Conservation (phyloP, 305 asterid species). For the Withania somnifera region DNA sequence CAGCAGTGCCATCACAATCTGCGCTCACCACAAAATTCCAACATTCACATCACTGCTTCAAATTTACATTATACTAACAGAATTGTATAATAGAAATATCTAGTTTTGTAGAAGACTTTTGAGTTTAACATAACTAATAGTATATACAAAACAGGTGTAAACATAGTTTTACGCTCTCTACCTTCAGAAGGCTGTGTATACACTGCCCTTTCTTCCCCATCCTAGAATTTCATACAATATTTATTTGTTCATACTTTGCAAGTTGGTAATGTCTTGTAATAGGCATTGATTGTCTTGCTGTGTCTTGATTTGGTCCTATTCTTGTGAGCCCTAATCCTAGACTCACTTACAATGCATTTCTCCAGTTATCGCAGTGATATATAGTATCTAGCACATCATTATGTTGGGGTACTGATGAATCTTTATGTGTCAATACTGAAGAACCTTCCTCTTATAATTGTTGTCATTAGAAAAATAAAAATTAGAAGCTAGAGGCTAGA, state of each 20-base stretch:
- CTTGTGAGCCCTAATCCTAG: background rate
- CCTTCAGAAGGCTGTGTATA: no score
- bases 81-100: background rate
- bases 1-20: constrained; percentile 28
- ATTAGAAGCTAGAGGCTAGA: background rate
- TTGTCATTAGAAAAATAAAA: background rate
- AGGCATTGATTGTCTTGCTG: background rate
- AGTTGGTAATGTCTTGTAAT: background rate
- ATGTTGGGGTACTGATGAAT: background rate
- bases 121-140: background rate
- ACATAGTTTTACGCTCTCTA: background rate
- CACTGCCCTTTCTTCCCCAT: background rate
- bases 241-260: background rate
- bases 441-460: background rate
- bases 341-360: background rate
- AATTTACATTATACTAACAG: background rate
- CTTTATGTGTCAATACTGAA: background rate
- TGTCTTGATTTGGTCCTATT: background rate
- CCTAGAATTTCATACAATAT: background rate
- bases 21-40: background rate
- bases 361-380: background rate
- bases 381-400: background rate
- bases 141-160: background rate
- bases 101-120: background rate
- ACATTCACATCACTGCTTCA: background rate